These are phyloP conservation scores for Ustilago xerochloae DNA, from an alignment of 1,284 basidiomycete species.

Conservation along the genomic window DNA sequence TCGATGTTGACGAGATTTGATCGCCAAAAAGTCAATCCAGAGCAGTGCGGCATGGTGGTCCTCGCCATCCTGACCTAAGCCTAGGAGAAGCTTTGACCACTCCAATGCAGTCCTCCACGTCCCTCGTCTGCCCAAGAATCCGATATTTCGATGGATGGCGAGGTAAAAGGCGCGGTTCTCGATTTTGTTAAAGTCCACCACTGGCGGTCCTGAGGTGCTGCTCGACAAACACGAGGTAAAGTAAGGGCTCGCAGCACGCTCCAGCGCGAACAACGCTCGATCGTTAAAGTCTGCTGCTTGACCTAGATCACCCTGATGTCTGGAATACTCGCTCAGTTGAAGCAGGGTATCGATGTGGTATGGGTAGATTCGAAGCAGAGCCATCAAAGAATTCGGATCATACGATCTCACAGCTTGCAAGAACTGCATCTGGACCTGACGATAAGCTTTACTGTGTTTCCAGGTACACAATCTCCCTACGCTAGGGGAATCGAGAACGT, in stretches of 20 bases:
- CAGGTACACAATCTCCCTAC: constrained; percentile 55
- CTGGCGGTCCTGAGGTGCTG: constrained; percentile 50
- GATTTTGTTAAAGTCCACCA: constrained; percentile 60
- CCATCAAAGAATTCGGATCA: constrained; percentile 61
- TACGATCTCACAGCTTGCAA: constrained; percentile 63
- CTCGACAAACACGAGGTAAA: constrained; percentile 60
- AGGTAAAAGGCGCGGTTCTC: constrained; percentile 66
- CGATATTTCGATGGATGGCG: constrained; percentile 62
- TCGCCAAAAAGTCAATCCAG: constrained; percentile 66
- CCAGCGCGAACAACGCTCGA: constrained; percentile 63
- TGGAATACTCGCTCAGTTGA: constrained; percentile 62
- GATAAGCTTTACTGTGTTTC: constrained; percentile 62
- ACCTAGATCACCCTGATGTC: constrained; percentile 66
- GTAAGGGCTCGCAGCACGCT: constrained; percentile 57
- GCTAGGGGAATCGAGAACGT: constrained; percentile 41
- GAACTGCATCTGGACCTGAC: constrained; percentile 64
- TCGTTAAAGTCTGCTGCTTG: constrained; percentile 65
- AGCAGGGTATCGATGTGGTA: constrained; percentile 67
- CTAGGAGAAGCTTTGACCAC: constrained; percentile 64
- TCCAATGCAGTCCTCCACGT: constrained; percentile 67
- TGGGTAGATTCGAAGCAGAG: constrained; percentile 60
- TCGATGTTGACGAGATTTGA: constrained; percentile 57
- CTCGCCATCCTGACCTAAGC: constrained; percentile 49
- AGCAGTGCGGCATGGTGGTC: constrained; percentile 66
- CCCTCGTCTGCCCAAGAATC: constrained; percentile 59